Conservation (phyloP, 176 grass and related monocot species). For the Tillandsia fasciculata region DNA sequence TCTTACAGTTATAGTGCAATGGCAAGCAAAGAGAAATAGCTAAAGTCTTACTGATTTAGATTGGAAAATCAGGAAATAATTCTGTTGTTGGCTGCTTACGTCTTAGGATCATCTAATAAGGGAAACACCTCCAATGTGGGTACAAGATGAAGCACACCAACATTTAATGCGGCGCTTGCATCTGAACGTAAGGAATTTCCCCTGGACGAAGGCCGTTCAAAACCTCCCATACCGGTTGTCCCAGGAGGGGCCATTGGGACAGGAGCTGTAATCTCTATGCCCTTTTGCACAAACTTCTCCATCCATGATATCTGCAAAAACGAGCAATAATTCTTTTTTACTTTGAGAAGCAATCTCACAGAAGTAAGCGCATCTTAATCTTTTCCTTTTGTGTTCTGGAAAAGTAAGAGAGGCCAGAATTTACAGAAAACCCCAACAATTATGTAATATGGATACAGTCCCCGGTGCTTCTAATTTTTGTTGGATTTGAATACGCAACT, state of each 20-base stretch:
- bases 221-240: constrained; percentile 97
- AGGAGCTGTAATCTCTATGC: constrained; percentile 92
- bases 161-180: constrained; percentile 81
- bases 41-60: neutral
- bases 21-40: neutral
- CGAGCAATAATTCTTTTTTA: neutral
- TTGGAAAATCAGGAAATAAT: too few relatives aligned
- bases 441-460: neutral
- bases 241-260: constrained; percentile 85
- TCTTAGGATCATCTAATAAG: constrained; percentile 77
- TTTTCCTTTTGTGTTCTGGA: too few relatives aligned
- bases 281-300: constrained; percentile 98
- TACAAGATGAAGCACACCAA: constrained; percentile 95
- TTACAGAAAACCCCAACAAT: constrained; percentile 6
- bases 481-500: too few relatives aligned
- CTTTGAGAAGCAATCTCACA: neutral
- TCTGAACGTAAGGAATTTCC: constrained; percentile 82
- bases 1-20: neutral
- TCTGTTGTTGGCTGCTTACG: constrained; percentile 35
- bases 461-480: too few relatives aligned
- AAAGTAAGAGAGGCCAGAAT: neutral
- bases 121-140: constrained; percentile 92
- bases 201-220: constrained; percentile 83
- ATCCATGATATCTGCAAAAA: constrained; percentile 94
- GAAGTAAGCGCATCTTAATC: too few relatives aligned